Base-by-base conservation (phyloP, 257 asterid species). In the Leonotis leonurus region DNA sequence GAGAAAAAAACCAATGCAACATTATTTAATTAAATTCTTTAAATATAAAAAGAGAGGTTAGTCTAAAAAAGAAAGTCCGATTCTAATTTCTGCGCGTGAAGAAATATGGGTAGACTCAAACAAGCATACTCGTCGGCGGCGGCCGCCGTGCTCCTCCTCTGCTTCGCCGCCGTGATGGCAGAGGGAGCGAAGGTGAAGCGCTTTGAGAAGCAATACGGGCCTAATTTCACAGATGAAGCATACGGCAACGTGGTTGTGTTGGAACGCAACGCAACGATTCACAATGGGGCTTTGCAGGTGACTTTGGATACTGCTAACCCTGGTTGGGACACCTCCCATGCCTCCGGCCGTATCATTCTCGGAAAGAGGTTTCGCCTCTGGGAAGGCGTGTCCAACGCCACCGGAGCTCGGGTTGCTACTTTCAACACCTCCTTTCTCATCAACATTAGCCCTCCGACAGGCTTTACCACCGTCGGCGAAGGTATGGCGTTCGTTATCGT, bases 401-500 rank as follows among this genome's bases (percentile, higher is more conserved):
- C 40, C 8, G 32, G 7, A 0, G 25, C 33, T 37, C 65, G 69
- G 6, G 58, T 78, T 0, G 92, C 94, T 9, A 77, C 94, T 13
- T 90, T 90, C 82, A 82, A 75, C 65, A 66, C 94, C 36, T 87
- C 97, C 0, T 89, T 89, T 39, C 88, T 89, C 0, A 48, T 89
- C 30, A 92, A 92, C 44, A 54, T 89, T 6, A 74, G 8, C 76
- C 64, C 80, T 43, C 65, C 41, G 0, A 0, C 3, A 0, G 69
- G 80, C 41, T 66, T 14, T 0, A 46, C 84, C 6, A 16, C 82
- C 13, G 24, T 10, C 44, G 99, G 85, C 1, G 97, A 87, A 45
- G 99, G 99, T 6, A 62, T 92, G 1, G 76, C 96, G 0, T 92
- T 92, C 61, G 25, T 92, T 6, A 83, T 92, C 46, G 79, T 84